Evolutionary conservation across 371 early-diverging fungal genomes (phyloP), one percentile per base, ranked within the genome.

Genomic region (Rhizomucor pusillus): DNA sequence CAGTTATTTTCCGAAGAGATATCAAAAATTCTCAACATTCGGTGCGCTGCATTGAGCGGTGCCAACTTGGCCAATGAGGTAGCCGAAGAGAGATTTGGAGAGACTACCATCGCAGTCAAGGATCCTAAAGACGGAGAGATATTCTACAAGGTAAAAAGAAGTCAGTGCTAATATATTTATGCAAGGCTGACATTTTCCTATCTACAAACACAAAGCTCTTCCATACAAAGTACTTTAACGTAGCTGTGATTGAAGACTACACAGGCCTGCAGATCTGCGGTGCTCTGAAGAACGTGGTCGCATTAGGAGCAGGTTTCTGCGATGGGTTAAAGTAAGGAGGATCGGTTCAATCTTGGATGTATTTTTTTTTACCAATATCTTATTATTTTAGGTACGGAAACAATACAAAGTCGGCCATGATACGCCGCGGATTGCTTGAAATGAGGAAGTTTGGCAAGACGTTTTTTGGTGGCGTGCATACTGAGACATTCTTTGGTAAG

Each of bases 21-120:
- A 19, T 50, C 41, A 25, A 50, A 46, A 14, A 52, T 61, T 22
- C 75, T 98, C 13, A 70, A 68, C 24, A 79, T 97, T 43, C 81
- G 84, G 12, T 84, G 90, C 23, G 77, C 85, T 41, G 90, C 91
- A 16, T 71, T 98, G 49, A 93, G 91, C 81, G 99, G 99, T 40
- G 99, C 99, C 47, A 99, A 99, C 73, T 94, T 98, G 62, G 98
- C 99, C 40, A 80, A 71, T 51, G 98, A 98, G 63, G 91, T 99
- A 18, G 96, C 97, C 1, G 80, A 79, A 66, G 93, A 91, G 54
- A 73, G 88, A 62, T 92, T 95, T 67, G 90, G 91, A 66, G 99
- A 99, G 68, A 87, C 92, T 1, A 98, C 99, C 1, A 86, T 95
- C 54, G 95, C 89, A 49, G 92, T 84, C 69, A 54, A 41, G 43